Evolutionary conservation across 202 grass and related monocot genomes (phyloP).

Genomic region (Setaria viridis): DNA sequence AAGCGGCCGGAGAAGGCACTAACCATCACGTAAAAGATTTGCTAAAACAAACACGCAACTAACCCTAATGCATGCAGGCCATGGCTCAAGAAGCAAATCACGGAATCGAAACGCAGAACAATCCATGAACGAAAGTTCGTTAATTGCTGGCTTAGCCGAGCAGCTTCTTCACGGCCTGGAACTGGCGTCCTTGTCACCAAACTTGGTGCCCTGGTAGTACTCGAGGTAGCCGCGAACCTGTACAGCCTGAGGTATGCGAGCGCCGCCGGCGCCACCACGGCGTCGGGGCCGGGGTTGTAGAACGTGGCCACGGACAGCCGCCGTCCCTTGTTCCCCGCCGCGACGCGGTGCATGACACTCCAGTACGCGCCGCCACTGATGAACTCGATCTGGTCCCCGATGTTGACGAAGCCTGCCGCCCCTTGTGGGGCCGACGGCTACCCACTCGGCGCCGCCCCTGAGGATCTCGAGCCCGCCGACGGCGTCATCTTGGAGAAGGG

Average conservation of each 20-base stretch:
- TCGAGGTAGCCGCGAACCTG: constrained; percentile 76
- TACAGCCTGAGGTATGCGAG: constrained; percentile 66
- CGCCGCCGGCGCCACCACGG: constrained; percentile 55
- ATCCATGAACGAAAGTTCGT: not conserved
- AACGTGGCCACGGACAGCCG: constrained; percentile 87
- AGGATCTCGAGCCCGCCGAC: constrained; percentile 87
- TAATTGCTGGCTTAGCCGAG: constrained; percentile 2
- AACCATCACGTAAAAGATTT: not conserved
- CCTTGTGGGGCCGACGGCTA: constrained; percentile 57
- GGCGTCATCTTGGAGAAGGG: constrained; percentile 70
- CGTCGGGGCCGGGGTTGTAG: constrained; percentile 73
- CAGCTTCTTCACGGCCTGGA: constrained; percentile 65
- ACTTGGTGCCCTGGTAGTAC: constrained; percentile 84
- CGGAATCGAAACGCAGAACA: not conserved
- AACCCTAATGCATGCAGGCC: not conserved
- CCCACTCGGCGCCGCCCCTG: constrained; percentile 48
- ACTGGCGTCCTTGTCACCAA: constrained; percentile 70
- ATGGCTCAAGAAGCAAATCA: not conserved
- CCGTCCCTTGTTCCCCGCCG: constrained; percentile 42
- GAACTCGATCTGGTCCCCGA: constrained; percentile 94
- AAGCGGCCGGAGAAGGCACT: too few species aligned
- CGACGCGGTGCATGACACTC: constrained; percentile 80
- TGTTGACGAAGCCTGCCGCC: constrained; percentile 71
- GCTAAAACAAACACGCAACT: not conserved
- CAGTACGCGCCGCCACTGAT: constrained; percentile 75